Evolutionary conservation across 1,284 basidiomycete species (phyloP).

Genomic region (Coniferiporia weirii): DNA sequence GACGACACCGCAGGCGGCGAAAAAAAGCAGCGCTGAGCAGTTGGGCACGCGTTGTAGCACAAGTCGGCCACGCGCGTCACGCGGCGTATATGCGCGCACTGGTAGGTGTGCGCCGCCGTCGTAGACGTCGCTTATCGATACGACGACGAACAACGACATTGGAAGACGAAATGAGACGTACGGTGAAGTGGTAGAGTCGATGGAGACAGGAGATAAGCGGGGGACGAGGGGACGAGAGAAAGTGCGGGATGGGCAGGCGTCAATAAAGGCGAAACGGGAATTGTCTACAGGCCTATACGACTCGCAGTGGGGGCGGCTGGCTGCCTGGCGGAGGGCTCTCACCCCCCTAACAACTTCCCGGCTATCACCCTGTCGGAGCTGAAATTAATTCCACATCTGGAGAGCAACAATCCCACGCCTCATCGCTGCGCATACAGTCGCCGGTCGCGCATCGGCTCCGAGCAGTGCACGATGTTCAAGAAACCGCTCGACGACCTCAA

Average conservation of each 20-base stretch:
- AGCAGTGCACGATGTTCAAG: constrained; percentile 56
- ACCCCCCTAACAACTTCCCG: neutral
- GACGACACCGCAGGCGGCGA: neutral
- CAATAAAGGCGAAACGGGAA: constrained; percentile 7
- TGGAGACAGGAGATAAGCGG: neutral
- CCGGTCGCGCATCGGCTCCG: neutral
- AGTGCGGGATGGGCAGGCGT: neutral
- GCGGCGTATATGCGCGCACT: neutral
- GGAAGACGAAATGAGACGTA: constrained; percentile 9
- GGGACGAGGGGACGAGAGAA: neutral
- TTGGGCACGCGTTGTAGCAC: neutral
- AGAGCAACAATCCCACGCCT: neutral
- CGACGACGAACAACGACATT: neutral
- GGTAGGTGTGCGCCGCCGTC: neutral
- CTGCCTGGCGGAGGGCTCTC: neutral
- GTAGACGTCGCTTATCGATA: constrained; percentile 1
- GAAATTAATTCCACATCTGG: neutral
- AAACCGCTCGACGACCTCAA: constrained; percentile 62
- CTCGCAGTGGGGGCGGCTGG: neutral
- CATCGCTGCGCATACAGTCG: neutral
- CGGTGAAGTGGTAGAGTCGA: neutral
- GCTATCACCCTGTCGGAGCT: neutral
- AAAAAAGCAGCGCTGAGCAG: neutral
- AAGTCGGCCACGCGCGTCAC: neutral
- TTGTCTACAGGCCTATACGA: constrained; percentile 4